Evolutionary conservation across 2,329 filamentous ascomycete species (phyloP).

Genomic region (Scedosporium minutisporum): DNA sequence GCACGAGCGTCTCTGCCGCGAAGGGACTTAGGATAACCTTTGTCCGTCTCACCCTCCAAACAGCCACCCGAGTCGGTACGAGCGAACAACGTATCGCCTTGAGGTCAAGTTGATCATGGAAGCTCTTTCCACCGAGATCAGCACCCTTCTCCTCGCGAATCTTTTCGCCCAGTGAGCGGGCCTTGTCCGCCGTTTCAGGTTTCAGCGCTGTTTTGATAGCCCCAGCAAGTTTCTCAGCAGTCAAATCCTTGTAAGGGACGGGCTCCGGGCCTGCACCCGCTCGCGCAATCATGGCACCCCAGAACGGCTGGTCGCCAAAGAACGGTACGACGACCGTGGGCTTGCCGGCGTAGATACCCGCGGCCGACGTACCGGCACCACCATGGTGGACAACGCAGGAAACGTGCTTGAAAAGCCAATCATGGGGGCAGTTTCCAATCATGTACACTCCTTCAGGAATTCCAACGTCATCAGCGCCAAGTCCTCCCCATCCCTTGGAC

Average conservation of each 20-base stretch:
- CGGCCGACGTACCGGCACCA: constrained; percentile 78
- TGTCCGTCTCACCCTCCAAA: constrained; percentile 64
- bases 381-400: constrained; percentile 80
- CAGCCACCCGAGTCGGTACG: constrained; percentile 57
- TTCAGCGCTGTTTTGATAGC: constrained; percentile 53
- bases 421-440: constrained; percentile 77
- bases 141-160: constrained; percentile 59
- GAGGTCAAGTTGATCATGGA: constrained; percentile 60
- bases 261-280: constrained; percentile 65
- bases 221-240: constrained; percentile 52
- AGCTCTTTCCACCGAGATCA: constrained; percentile 54
- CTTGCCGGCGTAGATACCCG: constrained; percentile 70
- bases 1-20: constrained; percentile 59
- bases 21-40: constrained; percentile 60
- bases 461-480: constrained; percentile 60
- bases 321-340: constrained; percentile 81
- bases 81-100: constrained; percentile 61
- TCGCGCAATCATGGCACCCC: constrained; percentile 65
- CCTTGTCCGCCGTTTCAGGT: constrained; percentile 48
- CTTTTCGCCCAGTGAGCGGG: constrained; percentile 47
- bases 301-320: constrained; percentile 78
- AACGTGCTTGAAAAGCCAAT: constrained; percentile 79
- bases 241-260: constrained; percentile 59
- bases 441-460: constrained; percentile 73
- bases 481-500: constrained; percentile 80